Percentiles rank a stretch among this genome's conserved stretches.
These are phyloP conservation scores for Melanomma pulvis-pyrius DNA, from an alignment of 495 filamentous ascomycete species.

Conservation along the genomic window DNA sequence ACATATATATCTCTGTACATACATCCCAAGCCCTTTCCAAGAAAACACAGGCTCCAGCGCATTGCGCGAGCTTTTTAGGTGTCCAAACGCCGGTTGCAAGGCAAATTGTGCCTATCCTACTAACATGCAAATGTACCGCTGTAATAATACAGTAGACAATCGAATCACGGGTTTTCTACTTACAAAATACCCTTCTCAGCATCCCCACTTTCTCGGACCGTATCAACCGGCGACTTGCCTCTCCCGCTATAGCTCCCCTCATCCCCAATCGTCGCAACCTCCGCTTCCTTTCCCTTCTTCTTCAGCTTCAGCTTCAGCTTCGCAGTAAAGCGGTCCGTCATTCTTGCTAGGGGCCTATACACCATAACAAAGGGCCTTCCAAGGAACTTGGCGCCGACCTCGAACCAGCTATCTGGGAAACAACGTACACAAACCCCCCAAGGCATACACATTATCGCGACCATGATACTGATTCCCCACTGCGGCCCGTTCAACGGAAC, in stretches of 20 bases:
- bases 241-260: neutral
- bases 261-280: neutral
- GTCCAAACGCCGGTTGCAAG: too few species aligned
- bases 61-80: too few species aligned
- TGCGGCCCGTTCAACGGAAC: slow-evolving; percentile 65
- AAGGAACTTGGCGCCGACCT: slow-evolving; percentile 48
- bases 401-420: slow-evolving; percentile 56
- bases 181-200: slow-evolving; percentile 6
- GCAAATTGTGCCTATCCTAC: too few species aligned
- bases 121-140: too few species aligned
- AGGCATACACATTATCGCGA: slow-evolving; percentile 72
- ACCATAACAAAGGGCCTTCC: slow-evolving; percentile 36
- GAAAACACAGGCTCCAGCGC: too few species aligned
- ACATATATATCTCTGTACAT: too few species aligned
- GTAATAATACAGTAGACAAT: too few species aligned
- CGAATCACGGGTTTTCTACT: too few species aligned
- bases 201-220: slow-evolving; percentile 1
- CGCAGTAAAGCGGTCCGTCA: neutral
- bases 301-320: slow-evolving; percentile 7
- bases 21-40: too few species aligned
- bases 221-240: slow-evolving; percentile 13
- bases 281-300: slow-evolving; percentile 4
- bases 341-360: slow-evolving; percentile 13
- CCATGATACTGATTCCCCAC: slow-evolving; percentile 76
- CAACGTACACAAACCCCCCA: slow-evolving; percentile 72